phyloP scores from a whole-genome alignment of 306 rosid genomes.

The Vigna angularis region DNA sequence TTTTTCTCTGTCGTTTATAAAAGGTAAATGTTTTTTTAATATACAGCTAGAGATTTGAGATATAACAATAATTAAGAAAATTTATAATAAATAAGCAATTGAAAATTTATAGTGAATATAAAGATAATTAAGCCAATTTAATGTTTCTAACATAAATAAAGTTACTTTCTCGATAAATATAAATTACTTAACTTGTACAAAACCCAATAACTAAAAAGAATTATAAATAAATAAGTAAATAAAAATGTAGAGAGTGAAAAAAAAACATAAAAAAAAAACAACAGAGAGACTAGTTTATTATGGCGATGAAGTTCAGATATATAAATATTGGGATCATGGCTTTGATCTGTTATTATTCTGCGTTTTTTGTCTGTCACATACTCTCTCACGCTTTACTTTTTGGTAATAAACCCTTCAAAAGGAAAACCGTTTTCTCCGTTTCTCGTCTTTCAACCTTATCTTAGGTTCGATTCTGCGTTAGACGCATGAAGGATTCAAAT shows the following conservation, averaged over 20 bases:
- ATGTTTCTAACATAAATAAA: no score
- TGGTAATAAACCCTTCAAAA: neutral
- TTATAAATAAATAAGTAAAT: neutral
- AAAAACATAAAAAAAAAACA: neutral
- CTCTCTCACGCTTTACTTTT: neutral
- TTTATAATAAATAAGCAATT: no score
- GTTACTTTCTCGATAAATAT: no score
- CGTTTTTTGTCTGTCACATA: neutral
- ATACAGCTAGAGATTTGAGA: no score
- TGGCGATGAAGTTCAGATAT: neutral
- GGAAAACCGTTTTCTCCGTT: neutral
- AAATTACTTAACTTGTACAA: no score
- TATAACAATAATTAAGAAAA: no score
- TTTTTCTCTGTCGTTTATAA: no score
- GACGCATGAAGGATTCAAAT: slow-evolving; percentile 49
- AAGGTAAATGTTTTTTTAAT: no score
- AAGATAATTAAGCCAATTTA: no score
- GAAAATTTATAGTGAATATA: no score
- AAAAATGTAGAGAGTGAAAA: neutral
- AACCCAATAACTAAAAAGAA: no score
- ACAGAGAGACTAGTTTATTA: no score
- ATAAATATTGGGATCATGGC: neutral
- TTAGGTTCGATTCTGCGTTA: slow-evolving; percentile 10
- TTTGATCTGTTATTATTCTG: neutral
- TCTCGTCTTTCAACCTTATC: neutral